phyloP scores from a whole-genome alignment of 371 early-diverging fungal species.

The Haplosporangium sp. region DNA sequence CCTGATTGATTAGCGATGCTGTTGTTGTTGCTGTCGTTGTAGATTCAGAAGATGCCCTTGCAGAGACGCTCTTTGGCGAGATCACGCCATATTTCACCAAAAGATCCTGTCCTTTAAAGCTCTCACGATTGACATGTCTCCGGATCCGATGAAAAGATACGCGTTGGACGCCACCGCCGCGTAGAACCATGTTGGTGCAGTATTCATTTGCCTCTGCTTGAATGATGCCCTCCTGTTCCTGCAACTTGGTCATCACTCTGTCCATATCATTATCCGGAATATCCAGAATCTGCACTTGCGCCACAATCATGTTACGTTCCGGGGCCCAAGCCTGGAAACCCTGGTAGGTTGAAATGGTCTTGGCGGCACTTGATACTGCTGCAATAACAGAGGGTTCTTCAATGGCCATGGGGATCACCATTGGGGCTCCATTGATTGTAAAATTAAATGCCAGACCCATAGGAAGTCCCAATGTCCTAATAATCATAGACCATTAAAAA shows the following conservation, averaged over 20 bases:
- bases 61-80: constrained; percentile 15
- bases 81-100: constrained; percentile 45
- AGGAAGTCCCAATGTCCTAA: constrained; percentile 72
- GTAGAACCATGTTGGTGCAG: constrained; percentile 66
- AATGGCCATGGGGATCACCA: constrained; percentile 78
- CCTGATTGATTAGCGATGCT: constrained; percentile 6
- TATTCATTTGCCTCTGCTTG: constrained; percentile 65
- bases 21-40: not conserved
- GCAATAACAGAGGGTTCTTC: constrained; percentile 82
- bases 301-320: constrained; percentile 69
- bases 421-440: constrained; percentile 64
- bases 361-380: constrained; percentile 78
- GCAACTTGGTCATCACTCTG: constrained; percentile 46
- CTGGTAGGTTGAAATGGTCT: constrained; percentile 59
- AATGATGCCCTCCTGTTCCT: constrained; percentile 46
- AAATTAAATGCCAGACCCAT: constrained; percentile 76
- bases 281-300: constrained; percentile 70
- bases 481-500: not conserved
- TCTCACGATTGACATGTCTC: constrained; percentile 20
- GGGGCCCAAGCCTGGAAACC: constrained; percentile 67
- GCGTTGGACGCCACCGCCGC: constrained; percentile 74
- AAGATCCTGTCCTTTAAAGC: constrained; percentile 43
- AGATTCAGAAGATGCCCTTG: constrained; percentile 3
- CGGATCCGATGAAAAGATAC: constrained; percentile 60
- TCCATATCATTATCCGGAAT: constrained; percentile 57